Base-by-base conservation (phyloP, 768 basidiomycete species). In the Collybia sp. region DNA sequence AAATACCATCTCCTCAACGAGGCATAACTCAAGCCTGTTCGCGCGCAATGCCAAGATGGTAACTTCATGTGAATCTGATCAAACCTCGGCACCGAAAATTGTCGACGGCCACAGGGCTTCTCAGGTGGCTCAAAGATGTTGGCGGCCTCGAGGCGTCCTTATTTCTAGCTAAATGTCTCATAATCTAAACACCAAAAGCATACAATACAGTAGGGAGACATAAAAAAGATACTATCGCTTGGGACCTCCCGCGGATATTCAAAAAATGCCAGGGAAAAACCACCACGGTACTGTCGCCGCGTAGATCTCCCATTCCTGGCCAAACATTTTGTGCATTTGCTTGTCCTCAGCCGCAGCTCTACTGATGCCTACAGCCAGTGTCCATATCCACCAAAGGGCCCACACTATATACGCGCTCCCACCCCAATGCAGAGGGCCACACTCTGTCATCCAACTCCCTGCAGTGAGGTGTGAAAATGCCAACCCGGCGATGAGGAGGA, bases 311-410 rank as follows among this genome's bases (percentile, higher is more conserved):
- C 77, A 79, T 52, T 76, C 67, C 12, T 62, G 53, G 25, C 65
- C 64, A 40, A 77, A 79, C 31, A 69, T 38, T 50, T 70, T 69
- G 40, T 58, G 60, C 61, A 79, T 73, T 54, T 77, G 70, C 40
- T 55, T 60, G 48, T 80, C 78, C 61, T 80, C 78, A 3, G 76
- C 76, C 32, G 65, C 58, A 1, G 72, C 76, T 43, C 76, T 62
- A 51, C 71, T 77, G n/a, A 71, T 50, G 8, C 70, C 72, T 0
- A 77, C 75, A 3, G 69, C 66, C 17, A 73, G 57, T 8, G 75
- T 66, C 75, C 75, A 77, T 9, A 62, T 38, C 75, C 76, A 78
- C 76, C 76, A 78, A 1, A 57, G 49, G 0, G 62, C 64, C 64
- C 67, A 71, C 19, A 70, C 57, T 0, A 61, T 44, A 2, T 62